Conservation (phyloP, 169 alveolate genomes). For the Eimeria sp. region DNA sequence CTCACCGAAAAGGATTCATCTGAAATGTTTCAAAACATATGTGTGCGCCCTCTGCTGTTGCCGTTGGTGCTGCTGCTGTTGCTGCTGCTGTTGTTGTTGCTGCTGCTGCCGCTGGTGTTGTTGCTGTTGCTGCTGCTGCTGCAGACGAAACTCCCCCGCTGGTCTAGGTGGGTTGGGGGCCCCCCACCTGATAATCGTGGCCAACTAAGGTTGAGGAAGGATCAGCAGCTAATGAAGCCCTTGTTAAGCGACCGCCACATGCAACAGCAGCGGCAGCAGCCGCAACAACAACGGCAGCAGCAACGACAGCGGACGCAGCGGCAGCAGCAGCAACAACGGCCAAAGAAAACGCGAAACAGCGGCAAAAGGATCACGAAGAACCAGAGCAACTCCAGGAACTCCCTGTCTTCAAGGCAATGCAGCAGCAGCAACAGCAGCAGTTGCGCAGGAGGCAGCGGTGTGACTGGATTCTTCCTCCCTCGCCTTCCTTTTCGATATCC, state of each 20-base stretch:
- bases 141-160: no score
- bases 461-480: slow-evolving; percentile 9
- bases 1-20: no score
- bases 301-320: slow-evolving; percentile 19
- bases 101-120: not conserved
- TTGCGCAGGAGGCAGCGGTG: slow-evolving; percentile 55
- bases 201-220: not conserved
- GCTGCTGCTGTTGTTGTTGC: not conserved
- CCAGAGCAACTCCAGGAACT: not conserved
- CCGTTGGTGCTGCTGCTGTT: not conserved
- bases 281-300: slow-evolving; percentile 30
- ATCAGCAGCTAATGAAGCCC: slow-evolving; percentile 31
- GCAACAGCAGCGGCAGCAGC: not conserved
- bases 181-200: not conserved
- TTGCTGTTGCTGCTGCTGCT: not conserved
- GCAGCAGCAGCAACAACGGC: not conserved
- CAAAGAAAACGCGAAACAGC: no score
- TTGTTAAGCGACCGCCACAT: slow-evolving; percentile 18
- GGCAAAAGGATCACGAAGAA: not conserved
- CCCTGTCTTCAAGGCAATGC: not conserved
- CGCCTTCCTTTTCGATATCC: not conserved
- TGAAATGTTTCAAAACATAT: no score
- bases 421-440: slow-evolving; percentile 19
- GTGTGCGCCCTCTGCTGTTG: not conserved
- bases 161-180: slow-evolving; percentile 1